Conservation (phyloP, 345 rosid species). For the Diplotaxis tenuifolia region DNA sequence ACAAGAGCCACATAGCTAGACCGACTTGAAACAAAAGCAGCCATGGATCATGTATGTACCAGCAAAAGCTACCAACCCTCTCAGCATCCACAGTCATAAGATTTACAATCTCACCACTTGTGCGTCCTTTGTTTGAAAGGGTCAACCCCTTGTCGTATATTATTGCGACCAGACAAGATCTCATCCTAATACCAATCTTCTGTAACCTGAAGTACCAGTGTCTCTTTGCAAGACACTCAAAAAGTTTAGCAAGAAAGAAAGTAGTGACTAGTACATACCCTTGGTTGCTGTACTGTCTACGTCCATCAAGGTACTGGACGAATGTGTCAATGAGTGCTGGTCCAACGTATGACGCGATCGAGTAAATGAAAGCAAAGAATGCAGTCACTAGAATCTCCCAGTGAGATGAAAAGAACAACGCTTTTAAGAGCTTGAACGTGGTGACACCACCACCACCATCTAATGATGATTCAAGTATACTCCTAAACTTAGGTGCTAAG, state of each 20-base stretch:
- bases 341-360: conserved; percentile 56
- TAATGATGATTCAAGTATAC: conserved; percentile 43
- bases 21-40: conserved; percentile 49
- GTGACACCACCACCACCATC: conserved; percentile 40
- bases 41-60: conserved; percentile 69
- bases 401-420: conserved; percentile 45
- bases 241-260: conserved; percentile 57
- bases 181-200: conserved; percentile 50
- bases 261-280: conserved; percentile 56
- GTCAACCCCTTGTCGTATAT: conserved; percentile 63
- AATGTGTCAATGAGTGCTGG: conserved; percentile 60
- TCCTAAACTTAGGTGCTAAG: conserved; percentile 41
- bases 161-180: conserved; percentile 50
- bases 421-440: conserved; percentile 49
- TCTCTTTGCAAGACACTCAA: conserved; percentile 55
- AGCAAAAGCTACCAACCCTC: conserved; percentile 52
- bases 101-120: conserved; percentile 73
- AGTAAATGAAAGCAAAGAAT: conserved; percentile 38
- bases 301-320: conserved; percentile 59
- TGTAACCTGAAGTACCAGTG: conserved; percentile 59
- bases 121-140: conserved; percentile 57
- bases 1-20: conserved; percentile 57
- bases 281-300: conserved; percentile 43
- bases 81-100: conserved; percentile 70
- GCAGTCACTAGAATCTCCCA: conserved; percentile 48